Evolutionary conservation across 1,284 basidiomycete species (phyloP), one percentile per base, ranked within the genome.

Genomic region (Grifola frondosa): DNA sequence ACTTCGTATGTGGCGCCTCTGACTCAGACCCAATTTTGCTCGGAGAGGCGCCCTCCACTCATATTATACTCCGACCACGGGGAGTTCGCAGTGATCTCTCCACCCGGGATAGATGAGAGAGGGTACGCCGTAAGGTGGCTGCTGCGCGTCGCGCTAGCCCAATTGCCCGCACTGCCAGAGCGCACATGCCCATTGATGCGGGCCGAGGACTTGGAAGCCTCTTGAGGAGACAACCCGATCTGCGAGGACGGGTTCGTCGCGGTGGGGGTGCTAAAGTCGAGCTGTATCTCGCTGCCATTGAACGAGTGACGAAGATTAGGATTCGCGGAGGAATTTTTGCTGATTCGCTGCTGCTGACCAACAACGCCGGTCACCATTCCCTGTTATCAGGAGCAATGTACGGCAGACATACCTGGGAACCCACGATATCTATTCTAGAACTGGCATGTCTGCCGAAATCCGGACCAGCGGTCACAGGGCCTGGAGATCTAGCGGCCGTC

Each of bases 381-480:
- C 35, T 38, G 47, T 30, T 42, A 46, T 44, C 44, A 36, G 44
- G 31, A 48, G 42, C 31, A 29, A 26, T 35, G 34, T 41, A 46
- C 35, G 43, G 49, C 22, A 51, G 46, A 50, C 75, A 46, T 63
- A 86, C 86, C 69, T 81, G 78, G 56, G 78, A 81, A 25, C 83
- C 84, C 25, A 86, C 80, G 54, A 88, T 84, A 56, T 86, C 81
- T 53, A 80, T 60, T 37, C 84, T 74, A 21, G 80, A 75, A 54
- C 75, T 74, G 57, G 78, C 79, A 57, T 86, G 83, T 50, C 87
- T 73, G 55, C 87, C 87, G 37, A 90, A 71, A 63, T 90, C 87
- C 46, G 87, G 88, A 39, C 87, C 87, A 41, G 87, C 87, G 44
- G 87, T 90, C 48, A 88, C 77, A 31, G 87, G 87, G 34, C 77